Evolutionary conservation across 345 rosid genomes (phyloP).

Genomic region (Psidium guajava): DNA sequence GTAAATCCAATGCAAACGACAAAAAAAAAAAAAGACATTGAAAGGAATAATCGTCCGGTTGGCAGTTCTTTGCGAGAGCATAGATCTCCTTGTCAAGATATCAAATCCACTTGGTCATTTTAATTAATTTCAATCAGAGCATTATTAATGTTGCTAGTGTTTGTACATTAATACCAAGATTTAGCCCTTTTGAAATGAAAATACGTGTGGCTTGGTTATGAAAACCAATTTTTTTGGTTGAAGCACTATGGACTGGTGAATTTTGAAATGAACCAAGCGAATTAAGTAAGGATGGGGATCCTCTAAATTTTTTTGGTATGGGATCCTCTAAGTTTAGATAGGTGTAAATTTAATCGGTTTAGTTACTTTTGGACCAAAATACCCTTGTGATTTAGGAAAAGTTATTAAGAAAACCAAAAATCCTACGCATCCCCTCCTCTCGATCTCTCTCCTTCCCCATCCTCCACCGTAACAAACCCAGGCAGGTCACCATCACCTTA

Average conservation of each 20-base stretch:
- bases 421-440: background rate
- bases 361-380: background rate
- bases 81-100: background rate
- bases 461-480: background rate
- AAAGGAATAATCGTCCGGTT: slow-evolving; percentile 51
- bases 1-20: slow-evolving; percentile 56
- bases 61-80: slow-evolving; percentile 8
- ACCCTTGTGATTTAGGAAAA: background rate
- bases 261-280: background rate
- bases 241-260: background rate
- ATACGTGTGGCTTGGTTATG: background rate
- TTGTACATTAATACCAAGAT: background rate
- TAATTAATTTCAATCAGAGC: background rate
- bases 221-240: background rate
- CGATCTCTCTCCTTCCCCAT: background rate
- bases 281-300: background rate
- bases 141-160: background rate
- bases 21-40: slow-evolving; percentile 22
- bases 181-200: background rate
- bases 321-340: background rate
- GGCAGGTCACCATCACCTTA: background rate
- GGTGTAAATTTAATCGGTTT: background rate
- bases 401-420: background rate
- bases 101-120: slow-evolving; percentile 10
- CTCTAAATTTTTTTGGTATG: background rate